Evolutionary conservation across 129 eudicot genomes (phyloP).

Genomic region (Tagetes erecta): DNA sequence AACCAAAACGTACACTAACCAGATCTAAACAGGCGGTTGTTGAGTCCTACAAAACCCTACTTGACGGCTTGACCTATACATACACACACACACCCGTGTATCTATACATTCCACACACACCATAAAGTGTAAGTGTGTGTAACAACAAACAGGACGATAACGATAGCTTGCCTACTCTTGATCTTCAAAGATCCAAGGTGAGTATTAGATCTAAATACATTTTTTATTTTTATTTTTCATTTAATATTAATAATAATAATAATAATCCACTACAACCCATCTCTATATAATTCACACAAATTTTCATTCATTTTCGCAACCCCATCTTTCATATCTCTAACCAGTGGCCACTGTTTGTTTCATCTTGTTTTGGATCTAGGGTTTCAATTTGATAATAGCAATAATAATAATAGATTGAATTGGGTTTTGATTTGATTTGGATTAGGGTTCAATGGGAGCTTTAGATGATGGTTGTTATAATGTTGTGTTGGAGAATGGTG

Average conservation of each 20-base stretch:
- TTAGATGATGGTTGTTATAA: constrained; percentile 67
- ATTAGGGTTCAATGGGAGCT: constrained; percentile 71
- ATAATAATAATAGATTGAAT: neutral
- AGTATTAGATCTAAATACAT: constrained; percentile 24
- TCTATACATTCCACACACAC: constrained; percentile 15
- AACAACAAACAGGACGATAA: constrained; percentile 6
- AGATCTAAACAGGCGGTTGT: neutral
- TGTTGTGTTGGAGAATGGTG: constrained; percentile 63
- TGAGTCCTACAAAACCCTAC: neutral
- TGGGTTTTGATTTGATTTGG: constrained; percentile 20
- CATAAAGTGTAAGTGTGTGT: constrained; percentile 6
- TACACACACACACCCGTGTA: constrained; percentile 12
- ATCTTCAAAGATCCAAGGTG: constrained; percentile 32
- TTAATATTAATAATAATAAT: constrained; percentile 15
- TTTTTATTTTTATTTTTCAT: neutral
- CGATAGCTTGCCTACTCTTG: constrained; percentile 23
- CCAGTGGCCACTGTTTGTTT: constrained; percentile 32
- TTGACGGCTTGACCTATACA: constrained; percentile 8
- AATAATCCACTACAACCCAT: constrained; percentile 22
- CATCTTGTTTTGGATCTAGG: constrained; percentile 27
- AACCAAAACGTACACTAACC: neutral
- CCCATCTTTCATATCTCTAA: constrained; percentile 39
- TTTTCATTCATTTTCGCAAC: constrained; percentile 13
- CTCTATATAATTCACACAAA: constrained; percentile 34
- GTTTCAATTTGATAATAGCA: neutral